Evolutionary conservation across 768 basidiomycete genomes (phyloP), one percentile per base, ranked within the genome.

Genomic region (Tricholoma bakamatsutake): DNA sequence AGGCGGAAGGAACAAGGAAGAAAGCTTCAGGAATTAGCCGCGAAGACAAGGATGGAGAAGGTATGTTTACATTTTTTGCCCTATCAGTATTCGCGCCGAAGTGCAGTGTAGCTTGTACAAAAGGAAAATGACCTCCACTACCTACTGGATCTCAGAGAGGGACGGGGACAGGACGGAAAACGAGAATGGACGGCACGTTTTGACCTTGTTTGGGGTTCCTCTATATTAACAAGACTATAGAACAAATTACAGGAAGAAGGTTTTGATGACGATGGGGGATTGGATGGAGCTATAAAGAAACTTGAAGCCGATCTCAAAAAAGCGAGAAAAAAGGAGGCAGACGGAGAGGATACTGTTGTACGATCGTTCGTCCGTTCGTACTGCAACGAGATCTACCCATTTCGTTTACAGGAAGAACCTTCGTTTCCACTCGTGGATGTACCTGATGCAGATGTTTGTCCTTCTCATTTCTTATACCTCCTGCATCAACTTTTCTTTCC

Each of bases 381-480:
- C 18, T 31, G 15, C n/a, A 18, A 34, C 5, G 35, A 13, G 48
- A 15, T 43, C 9, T 34, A 40, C 21, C 12, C n/a, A 34, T 24
- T 21, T 18, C 7, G 13, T 31, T 31, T 18, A 11, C 64, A 87
- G 79, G 89, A 92, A 65, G 95, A 94, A 56, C 81, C 92, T 1
- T 82, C 85, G 0, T 99, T 94, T 74, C 94, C 92, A 17, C 78
- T 99, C 2, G 76, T 96, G n/a, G 93, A 97, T 63, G 77, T 88
- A 2, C 93, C 94, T 0, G 97, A 99, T 69, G 85, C 82, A 5
- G 89, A 96, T 56, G 87, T 94, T 59, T 58, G 76, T 63, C n/a
- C 18, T 34, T n/a, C n/a, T 21, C 52, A 51, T n/a, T 30, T 13
- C 13, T 3, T 31, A 4, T 9, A 17, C 15, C 6, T n/a, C 34